Evolutionary conservation across 306 rosid species (phyloP), one percentile per base, ranked within the genome.

Genomic region (Casuarina glauca): DNA sequence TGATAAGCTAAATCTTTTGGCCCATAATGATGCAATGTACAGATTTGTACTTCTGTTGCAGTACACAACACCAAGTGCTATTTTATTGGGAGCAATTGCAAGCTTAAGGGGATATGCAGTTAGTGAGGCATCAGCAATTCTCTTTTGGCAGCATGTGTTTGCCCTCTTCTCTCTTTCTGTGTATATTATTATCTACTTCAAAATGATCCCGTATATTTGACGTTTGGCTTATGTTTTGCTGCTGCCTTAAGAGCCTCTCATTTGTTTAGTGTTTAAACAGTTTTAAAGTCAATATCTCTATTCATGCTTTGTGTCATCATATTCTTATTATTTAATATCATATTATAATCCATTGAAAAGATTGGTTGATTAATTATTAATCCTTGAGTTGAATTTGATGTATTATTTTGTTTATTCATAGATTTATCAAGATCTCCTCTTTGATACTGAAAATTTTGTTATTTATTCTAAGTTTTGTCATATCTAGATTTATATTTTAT

Each of bases 51-150:
- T 94, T 76, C 63, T 94, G 87, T 69, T 94, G 80, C 96, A 90
- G 83, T 94, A 91, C 86, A 91, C 96, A 2, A 84, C 96, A 49
- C 98, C 97, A 4, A 94, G 96, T 73, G 96, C 98, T 32, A 90
- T 94, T 79, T 81, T 94, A 76, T 74, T 91, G 70, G 97, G 98
- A 76, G 97, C 97, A 48, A 90, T 91, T 78, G 96, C 97, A n/a
- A 92, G 91, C 73, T 75, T 94, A 84, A 84, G 98, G 86, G 97
- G 94, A 57, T 90, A 94, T 83, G 98, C 97, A 69, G 94, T 94
- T 55, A 82, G 93, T 0, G 97, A 94, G 88, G 93, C 97, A 76
- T 94, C 97, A 1, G 88, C 98, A 69, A 83, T 94, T 77, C 87
- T 92, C 79, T 92, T 94, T 83, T 94, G 98, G 97, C 98, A 94